phyloP scores from a whole-genome alignment of 257 asterid genomes.

The Mitragyna speciosa region DNA sequence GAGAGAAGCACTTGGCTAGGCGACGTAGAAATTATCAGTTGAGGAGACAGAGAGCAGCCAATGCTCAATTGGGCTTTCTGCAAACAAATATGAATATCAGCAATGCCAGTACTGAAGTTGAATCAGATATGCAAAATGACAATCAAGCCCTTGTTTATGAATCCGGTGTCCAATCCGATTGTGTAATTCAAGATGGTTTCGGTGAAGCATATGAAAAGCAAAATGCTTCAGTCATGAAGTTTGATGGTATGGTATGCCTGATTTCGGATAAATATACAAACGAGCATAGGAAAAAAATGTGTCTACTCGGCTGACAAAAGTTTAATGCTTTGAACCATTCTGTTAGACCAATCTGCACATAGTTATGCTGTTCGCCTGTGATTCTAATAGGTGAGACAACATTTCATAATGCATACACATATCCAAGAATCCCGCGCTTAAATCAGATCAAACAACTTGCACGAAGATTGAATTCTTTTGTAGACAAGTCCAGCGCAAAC shows the following conservation, averaged over 20 bases:
- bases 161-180: not conserved
- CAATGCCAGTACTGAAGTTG: not conserved
- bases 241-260: slow-evolving; percentile 15
- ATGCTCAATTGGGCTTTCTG: slow-evolving; percentile 17
- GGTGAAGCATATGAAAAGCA: not conserved
- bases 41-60: slow-evolving; percentile 36
- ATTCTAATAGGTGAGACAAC: slow-evolving; percentile 7
- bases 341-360: no score
- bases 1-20: slow-evolving; percentile 44
- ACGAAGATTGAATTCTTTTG: slow-evolving; percentile 23
- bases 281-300: no score
- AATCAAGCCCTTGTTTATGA: slow-evolving; percentile 13
- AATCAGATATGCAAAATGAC: not conserved
- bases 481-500: not conserved
- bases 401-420: slow-evolving; percentile 4
- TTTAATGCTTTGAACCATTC: no score
- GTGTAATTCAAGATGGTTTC: not conserved
- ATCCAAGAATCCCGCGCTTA: slow-evolving; percentile 20
- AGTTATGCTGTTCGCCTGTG: not conserved
- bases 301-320: no score
- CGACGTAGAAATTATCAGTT: slow-evolving; percentile 41
- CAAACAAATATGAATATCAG: not conserved
- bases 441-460: slow-evolving; percentile 39
- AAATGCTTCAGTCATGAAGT: not conserved
- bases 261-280: no score